A percentile compares a stretch with the other conserved stretches of the same genome.
Evolutionary conservation across 768 basidiomycete species (phyloP).

Genomic region (Boletellus ananas): DNA sequence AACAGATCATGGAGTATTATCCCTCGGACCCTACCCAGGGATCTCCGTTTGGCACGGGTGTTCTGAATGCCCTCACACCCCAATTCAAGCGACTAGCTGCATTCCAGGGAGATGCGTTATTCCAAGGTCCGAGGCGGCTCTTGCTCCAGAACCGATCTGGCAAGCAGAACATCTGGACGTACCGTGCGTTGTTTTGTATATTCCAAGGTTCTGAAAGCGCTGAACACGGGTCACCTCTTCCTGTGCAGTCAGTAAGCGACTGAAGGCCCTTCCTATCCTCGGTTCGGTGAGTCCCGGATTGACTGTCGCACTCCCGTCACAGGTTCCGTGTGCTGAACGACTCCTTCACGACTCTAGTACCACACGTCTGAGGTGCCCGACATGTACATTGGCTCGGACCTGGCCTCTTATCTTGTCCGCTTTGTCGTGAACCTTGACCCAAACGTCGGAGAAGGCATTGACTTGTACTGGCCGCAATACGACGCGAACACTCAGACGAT

Average conservation of each 20-base stretch:
- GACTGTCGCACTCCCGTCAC: no score
- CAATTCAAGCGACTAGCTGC: conserved; percentile 52
- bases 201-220: no score
- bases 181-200: neutral
- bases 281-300: no score
- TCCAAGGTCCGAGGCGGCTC: conserved; percentile 48
- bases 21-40: conserved; percentile 41
- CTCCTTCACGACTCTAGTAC: neutral
- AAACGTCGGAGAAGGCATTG: conserved; percentile 31
- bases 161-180: conserved; percentile 40
- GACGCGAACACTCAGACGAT: conserved; percentile 30
- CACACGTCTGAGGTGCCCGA: conserved; percentile 37
- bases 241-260: no score
- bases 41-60: conserved; percentile 50
- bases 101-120: conserved; percentile 46
- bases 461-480: conserved; percentile 45
- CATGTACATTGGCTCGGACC: conserved; percentile 39
- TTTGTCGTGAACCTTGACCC: conserved; percentile 31
- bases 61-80: conserved; percentile 41
- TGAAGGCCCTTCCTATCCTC: no score
- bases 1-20: conserved; percentile 31
- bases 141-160: conserved; percentile 38
- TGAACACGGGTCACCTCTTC: no score
- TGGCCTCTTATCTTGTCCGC: conserved; percentile 35
- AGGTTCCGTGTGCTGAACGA: no score